Base-by-base conservation (phyloP, 768 basidiomycete species). In the Calocybe cyanea region DNA sequence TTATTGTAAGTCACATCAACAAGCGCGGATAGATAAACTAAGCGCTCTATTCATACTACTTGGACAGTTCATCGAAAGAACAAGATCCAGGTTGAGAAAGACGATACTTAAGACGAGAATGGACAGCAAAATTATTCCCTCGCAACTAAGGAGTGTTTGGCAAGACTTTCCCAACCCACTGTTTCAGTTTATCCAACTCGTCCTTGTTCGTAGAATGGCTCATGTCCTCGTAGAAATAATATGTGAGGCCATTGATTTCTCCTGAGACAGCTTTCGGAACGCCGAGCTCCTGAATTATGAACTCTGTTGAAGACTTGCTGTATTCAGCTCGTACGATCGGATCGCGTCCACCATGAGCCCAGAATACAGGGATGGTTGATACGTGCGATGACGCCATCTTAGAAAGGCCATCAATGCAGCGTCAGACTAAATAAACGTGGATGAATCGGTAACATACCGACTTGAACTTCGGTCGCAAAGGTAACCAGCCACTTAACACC, bases 321-420 rank as follows among this genome's bases (percentile, higher is more conserved):
- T 80, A 70, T 19, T 72, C 51, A 54, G 71, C 72, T 46, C 72
- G 73, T 42, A 96, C 84, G 18, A 94, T 71, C 5, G 78, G 82
- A 65, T 97, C 93, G 13, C 62, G 71, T 6, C 71, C 76, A 15
- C 92, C 92, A 52, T 92, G 88, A 11, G 86, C 93, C 81, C 88
- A 88, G 66, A 95, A 94, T 21, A 94, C 72, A 1, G 92, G 87
- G 17, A 80, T 72, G 3, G 76, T 72, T 38, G 73, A 65, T 13
- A 83, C 80, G 53, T 83, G 70, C 9, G 74, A 66, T 14, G 78
- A 76, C 35, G 73, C 62, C 74, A 88, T 80, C 87, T 90, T n/a
- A 41, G 15, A 36, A 36, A 28, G 23, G n/a, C n/a, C 11, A 11
- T 11, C 25, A 45, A 28, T 34, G 52, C 41, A 45, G 48, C 43